Conservation (phyloP, 805 yeast genomes). For the Clavispora carvajalis region DNA sequence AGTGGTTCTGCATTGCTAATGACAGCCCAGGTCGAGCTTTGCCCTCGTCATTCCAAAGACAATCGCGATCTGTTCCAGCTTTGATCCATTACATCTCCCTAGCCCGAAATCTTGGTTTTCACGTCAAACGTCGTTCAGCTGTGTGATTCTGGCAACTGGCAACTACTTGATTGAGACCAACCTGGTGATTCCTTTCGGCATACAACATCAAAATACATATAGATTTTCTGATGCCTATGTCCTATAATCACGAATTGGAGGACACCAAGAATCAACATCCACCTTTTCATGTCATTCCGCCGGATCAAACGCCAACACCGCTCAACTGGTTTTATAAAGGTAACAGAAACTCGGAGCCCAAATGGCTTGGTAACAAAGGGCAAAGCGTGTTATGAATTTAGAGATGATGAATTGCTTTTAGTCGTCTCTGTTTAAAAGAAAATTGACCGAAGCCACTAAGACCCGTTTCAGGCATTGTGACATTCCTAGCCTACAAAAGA, state of each 20-base stretch:
- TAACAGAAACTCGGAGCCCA: slow-evolving; percentile 17
- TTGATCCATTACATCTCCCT: background rate
- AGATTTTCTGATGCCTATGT: slow-evolving; percentile 6
- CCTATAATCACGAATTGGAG: background rate
- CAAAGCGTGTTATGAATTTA: background rate
- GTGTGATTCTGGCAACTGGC: background rate
- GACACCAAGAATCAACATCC: background rate
- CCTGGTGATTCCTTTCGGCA: slow-evolving; percentile 10
- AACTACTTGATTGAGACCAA: slow-evolving; percentile 9
- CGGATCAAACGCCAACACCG: slow-evolving; percentile 6
- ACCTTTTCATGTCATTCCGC: background rate
- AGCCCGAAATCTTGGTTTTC: background rate
- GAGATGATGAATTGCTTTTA: background rate
- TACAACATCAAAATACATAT: slow-evolving; percentile 14
- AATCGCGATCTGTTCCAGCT: background rate
- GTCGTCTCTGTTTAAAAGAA: background rate
- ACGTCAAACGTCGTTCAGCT: background rate
- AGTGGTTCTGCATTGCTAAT: background rate
- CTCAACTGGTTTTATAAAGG: slow-evolving; percentile 10
- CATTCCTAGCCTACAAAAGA: background rate
- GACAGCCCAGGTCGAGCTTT: background rate
- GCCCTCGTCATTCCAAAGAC: background rate
- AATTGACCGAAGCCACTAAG: slow-evolving; percentile 7
- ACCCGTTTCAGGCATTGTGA: slow-evolving; percentile 6
- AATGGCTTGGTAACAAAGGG: slow-evolving; percentile 9